Base-by-base conservation (phyloP, 2,329 filamentous ascomycete genomes). In the Venturia carpophila region DNA sequence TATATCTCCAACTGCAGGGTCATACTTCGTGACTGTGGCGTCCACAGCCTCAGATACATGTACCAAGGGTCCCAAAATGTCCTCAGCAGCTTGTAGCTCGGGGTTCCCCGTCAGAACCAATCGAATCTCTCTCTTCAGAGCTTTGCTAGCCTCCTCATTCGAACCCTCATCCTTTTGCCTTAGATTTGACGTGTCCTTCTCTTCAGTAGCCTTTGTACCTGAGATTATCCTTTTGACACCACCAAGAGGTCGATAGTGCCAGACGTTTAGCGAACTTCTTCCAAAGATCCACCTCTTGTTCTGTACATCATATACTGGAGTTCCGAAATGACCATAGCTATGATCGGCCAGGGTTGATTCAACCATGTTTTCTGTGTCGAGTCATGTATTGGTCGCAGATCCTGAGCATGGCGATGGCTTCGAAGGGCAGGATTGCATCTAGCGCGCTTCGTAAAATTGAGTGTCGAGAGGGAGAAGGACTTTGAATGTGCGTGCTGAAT, bases 1-100 rank as follows among this genome's bases (percentile, higher is more conserved):
- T 5, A 87, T 73, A 15, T 70, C 69, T 21, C 78, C 77, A 34
- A 73, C 64, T 2, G 72, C 67, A 17, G 79, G 75, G 66, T 80
- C 79, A 68, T 79, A 75, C 21, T 58, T n/a, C 11, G 24, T 41
- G 3, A 64, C 13, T 2, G 42, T 24, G 10, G 30, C 15, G 21
- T 5, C 5, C 15, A 66, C 42, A 34, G 34, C 45, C 42, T 65
- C 64, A 1, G 55, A 62, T 17, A 42, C 39, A 7, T 39, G 39
- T 42, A 37, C 19, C 24, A 62, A 4, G 7, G 42, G 55, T 4
- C 24, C 13, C 11, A 66, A 10, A 5, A 66, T 21, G 15, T 42
- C 24, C 21, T 63, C 37, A 19, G 62, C 43, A 1, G 39, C 47
- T 24, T 64, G 45, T 6, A 66, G n/a, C 27, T 66, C 62, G 15